Base-by-base conservation (phyloP, 257 asterid species). In the Nicotiana tabacum region DNA sequence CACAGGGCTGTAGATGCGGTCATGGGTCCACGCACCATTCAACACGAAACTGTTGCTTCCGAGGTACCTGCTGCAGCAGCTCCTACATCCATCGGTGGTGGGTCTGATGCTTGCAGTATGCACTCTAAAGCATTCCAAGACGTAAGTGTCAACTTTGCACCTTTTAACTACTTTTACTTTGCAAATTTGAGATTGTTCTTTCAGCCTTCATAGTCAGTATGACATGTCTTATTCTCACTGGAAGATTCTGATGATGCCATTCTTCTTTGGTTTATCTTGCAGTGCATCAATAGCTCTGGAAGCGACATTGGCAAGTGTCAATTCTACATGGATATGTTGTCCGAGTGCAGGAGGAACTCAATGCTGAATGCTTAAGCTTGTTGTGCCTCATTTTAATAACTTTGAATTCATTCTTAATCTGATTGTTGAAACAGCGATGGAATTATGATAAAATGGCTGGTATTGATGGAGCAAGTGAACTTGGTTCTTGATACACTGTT, bases 1-100 rank as follows among this genome's bases (percentile, higher is more conserved):
- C 97, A 93, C 76, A 90, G 97, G 85, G 95, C 90, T 43, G 97
- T 91, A 35, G 98, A 95, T 86, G 82, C 93, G 66, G 89, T 93
- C 69, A 24, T 92, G 87, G 98, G 98, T 65, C 95, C 97, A 78
- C 95, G 97, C 11, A 91, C 95, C 16, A 82, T 93, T 83, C 93
- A 91, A 66, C 97, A 91, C 56, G 98, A 93, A 83, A 55, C 90
- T 66, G 97, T 88, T n/a, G 90, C 9, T 81, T 67, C 94, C 70
- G 88, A 87, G 66, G 88, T 85, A 24, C 77, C 88, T 35, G 88
- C 90, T 77, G 87, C 91, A 18, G 86, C 90, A 4, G 83, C 91
- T 57, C 81, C 93, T 55, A 83, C 90, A n/a, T 80, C 92, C 9
- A 56, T 89, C 58, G 90, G 93, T 48, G 62, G 15, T 37, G 89